Percentiles rank a stretch among this genome's conserved stretches.
phyloP scores from a whole-genome alignment of 345 rosid genomes.

The Eucalyptus tenuipes region DNA sequence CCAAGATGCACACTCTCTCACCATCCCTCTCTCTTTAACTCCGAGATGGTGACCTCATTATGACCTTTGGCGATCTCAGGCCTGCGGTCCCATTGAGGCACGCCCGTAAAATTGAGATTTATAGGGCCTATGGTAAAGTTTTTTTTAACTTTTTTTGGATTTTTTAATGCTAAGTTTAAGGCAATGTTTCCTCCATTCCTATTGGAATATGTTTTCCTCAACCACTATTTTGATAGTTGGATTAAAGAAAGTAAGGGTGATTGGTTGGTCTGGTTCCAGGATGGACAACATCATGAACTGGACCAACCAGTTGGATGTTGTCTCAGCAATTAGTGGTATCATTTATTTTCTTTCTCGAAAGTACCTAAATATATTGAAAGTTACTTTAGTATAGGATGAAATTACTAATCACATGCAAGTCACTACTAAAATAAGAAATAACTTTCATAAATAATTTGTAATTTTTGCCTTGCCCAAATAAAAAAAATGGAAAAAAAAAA shows the following conservation, averaged over 20 bases:
- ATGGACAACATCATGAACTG: not conserved
- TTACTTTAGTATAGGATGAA: not conserved
- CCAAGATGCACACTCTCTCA: too few relatives aligned
- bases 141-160: not conserved
- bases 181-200: not conserved
- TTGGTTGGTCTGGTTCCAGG: not conserved
- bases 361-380: not conserved
- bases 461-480: not conserved
- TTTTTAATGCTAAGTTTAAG: not conserved
- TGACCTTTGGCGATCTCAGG: not conserved
- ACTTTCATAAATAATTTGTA: not conserved
- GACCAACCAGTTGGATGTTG: rapidly evolving
- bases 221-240: not conserved
- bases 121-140: not conserved
- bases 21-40: too few relatives aligned
- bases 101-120: not conserved
- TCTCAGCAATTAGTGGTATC: not conserved
- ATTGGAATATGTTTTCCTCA: not conserved
- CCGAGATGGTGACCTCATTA: too few relatives aligned
- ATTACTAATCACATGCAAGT: not conserved
- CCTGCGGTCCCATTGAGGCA: rapidly evolving
- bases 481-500: too few relatives aligned
- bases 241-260: not conserved
- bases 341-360: too few relatives aligned
- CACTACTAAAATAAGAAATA: too few relatives aligned